phyloP scores from a whole-genome alignment of 495 filamentous ascomycete genomes.

The Penicillium desertorum region DNA sequence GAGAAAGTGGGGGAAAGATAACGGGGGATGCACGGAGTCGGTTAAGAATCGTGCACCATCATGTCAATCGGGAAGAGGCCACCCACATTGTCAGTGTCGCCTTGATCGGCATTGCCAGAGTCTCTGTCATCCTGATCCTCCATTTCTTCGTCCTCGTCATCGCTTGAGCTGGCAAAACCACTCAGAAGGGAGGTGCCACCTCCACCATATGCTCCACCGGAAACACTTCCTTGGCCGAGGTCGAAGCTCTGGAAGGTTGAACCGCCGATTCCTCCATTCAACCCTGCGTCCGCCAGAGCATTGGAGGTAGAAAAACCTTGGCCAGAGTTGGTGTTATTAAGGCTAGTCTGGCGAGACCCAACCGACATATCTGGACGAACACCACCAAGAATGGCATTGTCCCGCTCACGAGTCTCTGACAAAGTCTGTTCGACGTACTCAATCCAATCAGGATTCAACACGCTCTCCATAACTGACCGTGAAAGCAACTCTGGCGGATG shows the following conservation, averaged over 20 bases:
- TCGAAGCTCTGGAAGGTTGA: constrained; percentile 74
- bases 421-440: constrained; percentile 94
- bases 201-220: constrained; percentile 64
- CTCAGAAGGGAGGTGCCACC: constrained; percentile 73
- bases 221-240: constrained; percentile 63
- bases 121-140: constrained; percentile 74
- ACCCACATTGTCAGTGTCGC: constrained; percentile 67
- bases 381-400: constrained; percentile 97
- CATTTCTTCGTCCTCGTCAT: constrained; percentile 95
- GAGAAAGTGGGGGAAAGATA: constrained; percentile 7
- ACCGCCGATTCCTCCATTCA: constrained; percentile 54
- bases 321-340: constrained; percentile 60
- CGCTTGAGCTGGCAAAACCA: constrained; percentile 93
- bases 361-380: constrained; percentile 86
- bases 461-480: constrained; percentile 79
- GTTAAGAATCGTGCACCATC: constrained; percentile 52
- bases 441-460: constrained; percentile 85
- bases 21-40: constrained; percentile 8
- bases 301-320: constrained; percentile 62
- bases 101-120: constrained; percentile 33
- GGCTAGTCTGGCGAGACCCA: constrained; percentile 62
- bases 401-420: constrained; percentile 89
- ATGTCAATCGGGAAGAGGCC: constrained; percentile 56
- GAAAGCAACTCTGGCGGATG: constrained; percentile 86
- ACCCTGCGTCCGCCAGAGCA: constrained; percentile 74